Conservation (phyloP, 495 filamentous ascomycete genomes). For the Penicillium herquei region DNA sequence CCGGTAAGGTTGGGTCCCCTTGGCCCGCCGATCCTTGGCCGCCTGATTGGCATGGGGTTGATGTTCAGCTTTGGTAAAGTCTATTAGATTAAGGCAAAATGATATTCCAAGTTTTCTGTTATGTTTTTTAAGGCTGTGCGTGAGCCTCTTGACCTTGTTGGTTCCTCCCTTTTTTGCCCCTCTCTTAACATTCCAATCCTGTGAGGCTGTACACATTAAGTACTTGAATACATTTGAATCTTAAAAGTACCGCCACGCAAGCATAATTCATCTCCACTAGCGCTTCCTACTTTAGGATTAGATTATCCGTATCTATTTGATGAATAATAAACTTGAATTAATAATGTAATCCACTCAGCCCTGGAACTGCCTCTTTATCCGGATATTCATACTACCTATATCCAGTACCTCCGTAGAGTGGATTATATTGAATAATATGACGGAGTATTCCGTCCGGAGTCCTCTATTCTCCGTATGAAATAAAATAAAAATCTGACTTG, state of each 20-base stretch:
- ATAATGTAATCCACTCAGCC: no score
- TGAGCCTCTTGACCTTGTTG: neutral
- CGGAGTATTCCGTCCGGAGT: no score
- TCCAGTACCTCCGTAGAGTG: no score
- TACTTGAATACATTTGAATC: neutral
- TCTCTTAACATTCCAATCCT: constrained; percentile 2
- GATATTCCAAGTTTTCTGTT: constrained; percentile 1
- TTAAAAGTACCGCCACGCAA: neutral
- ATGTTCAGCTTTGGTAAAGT: constrained; percentile 18
- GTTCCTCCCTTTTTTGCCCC: neutral
- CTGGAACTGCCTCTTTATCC: no score
- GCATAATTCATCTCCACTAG: neutral
- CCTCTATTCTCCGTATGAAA: no score
- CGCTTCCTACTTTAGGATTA: neutral
- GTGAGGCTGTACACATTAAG: constrained; percentile 9
- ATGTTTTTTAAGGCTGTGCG: constrained; percentile 7
- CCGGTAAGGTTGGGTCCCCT: constrained; percentile 44
- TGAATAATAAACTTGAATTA: constrained; percentile 2
- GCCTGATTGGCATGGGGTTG: constrained; percentile 20
- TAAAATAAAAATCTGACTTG: neutral
- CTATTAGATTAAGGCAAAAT: constrained; percentile 17
- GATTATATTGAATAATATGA: no score
- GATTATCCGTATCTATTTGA: neutral
- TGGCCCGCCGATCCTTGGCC: constrained; percentile 25
- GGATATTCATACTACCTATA: no score